Conservation (phyloP, 139 green algal genomes). For the Chlamydomonas eustigma region DNA sequence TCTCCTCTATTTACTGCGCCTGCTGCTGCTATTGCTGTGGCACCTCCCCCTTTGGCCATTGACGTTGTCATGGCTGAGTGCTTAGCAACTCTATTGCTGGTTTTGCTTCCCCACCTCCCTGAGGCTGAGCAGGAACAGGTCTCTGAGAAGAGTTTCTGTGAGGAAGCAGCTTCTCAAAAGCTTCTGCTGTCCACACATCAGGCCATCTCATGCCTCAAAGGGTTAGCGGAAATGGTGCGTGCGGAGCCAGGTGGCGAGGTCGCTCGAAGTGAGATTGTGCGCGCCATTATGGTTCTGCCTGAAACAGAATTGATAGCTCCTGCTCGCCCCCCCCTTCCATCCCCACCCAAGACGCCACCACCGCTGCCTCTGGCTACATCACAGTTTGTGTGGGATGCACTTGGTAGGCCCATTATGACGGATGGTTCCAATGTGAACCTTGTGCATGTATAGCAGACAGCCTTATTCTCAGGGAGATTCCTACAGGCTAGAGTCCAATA, state of each 20-base stretch:
- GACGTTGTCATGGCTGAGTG: neutral
- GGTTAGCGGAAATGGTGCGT: neutral
- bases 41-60: neutral
- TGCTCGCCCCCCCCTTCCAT: conserved; percentile 31
- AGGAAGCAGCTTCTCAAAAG: neutral
- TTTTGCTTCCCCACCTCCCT: neutral
- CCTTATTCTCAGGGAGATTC: neutral
- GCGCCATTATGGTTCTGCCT: conserved; percentile 25
- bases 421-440: conserved; percentile 29
- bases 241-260: neutral
- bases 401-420: conserved; percentile 38
- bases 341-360: conserved; percentile 38
- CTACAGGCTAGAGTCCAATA: too few species aligned
- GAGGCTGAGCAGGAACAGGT: too few species aligned
- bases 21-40: neutral
- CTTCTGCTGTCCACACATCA: neutral
- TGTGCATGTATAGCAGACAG: conserved; percentile 5
- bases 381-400: conserved; percentile 42
- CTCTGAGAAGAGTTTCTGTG: too few species aligned
- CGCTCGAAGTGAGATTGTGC: neutral
- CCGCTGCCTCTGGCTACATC: conserved; percentile 38
- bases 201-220: neutral
- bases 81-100: neutral
- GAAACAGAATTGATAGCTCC: conserved; percentile 21
- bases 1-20: too few species aligned